These are phyloP conservation scores for Pterocarpus santalinus DNA, from an alignment of 306 rosid species.

Conservation along the genomic window DNA sequence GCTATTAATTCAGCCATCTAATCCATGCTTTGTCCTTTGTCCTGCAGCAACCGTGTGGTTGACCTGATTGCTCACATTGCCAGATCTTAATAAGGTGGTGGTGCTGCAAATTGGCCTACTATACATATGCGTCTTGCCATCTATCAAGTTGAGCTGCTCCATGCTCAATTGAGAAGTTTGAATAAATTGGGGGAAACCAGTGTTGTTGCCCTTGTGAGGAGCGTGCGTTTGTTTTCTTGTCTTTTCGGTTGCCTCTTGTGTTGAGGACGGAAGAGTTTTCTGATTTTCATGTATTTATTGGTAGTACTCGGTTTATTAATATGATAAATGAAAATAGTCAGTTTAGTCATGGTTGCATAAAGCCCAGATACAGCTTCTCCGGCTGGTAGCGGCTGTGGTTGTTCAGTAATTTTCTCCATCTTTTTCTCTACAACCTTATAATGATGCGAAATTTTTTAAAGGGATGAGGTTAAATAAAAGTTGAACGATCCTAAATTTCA, in stretches of 20 bases:
- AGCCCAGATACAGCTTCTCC: no score
- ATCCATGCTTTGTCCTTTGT: slow-evolving; percentile 21
- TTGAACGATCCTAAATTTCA: no score
- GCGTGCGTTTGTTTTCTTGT: background rate
- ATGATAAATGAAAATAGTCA: background rate
- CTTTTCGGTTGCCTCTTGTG: slow-evolving; percentile 25
- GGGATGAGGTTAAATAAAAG: no score
- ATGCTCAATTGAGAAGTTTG: background rate
- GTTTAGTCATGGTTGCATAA: background rate
- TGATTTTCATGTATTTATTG: background rate
- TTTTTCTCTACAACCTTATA: no score
- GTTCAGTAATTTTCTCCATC: no score
- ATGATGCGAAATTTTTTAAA: no score
- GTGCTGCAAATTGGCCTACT: background rate
- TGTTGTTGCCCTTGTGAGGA: background rate
- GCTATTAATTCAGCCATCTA: slow-evolving; percentile 2
- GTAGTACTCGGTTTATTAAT: background rate
- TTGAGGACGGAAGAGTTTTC: slow-evolving; percentile 13
- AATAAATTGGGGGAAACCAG: slow-evolving; percentile 45
- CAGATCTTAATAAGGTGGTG: slow-evolving; percentile 37
- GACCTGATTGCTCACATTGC: slow-evolving; percentile 71
- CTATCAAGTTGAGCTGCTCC: slow-evolving; percentile 13
- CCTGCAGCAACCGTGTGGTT: slow-evolving; percentile 75
- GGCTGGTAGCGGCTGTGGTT: no score
- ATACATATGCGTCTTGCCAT: background rate